phyloP scores from a whole-genome alignment of 768 basidiomycete species.

The Tylopilus intermedius region DNA sequence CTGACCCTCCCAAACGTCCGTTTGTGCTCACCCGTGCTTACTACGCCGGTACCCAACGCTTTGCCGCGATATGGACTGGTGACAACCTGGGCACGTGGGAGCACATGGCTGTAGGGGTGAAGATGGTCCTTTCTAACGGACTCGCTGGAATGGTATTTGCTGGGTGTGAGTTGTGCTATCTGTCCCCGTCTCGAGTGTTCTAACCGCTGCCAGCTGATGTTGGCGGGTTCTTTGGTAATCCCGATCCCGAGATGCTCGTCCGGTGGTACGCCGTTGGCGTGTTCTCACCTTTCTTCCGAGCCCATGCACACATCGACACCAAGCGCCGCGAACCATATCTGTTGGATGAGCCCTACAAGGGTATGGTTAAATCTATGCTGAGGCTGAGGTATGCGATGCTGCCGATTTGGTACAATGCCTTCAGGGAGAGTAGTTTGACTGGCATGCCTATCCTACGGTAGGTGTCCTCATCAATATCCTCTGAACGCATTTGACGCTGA shows the following conservation, averaged over 20 bases:
- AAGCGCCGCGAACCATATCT: constrained; percentile 96
- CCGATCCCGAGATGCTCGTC: constrained; percentile 88
- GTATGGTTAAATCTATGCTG: constrained; percentile 72
- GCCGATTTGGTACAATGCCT: constrained; percentile 97
- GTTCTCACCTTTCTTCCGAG: constrained; percentile 97
- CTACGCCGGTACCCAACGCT: constrained; percentile 92
- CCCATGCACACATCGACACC: constrained; percentile 96
- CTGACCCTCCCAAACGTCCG: constrained; percentile 72
- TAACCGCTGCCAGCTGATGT: constrained; percentile 72
- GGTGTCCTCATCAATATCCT: constrained; percentile 13
- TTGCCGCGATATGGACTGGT: constrained; percentile 98
- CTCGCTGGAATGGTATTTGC: constrained; percentile 89
- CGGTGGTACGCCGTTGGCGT: constrained; percentile 96
- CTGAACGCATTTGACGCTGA: not conserved
- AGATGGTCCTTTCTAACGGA: constrained; percentile 87
- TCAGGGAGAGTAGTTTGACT: constrained; percentile 77
- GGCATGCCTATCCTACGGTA: constrained; percentile 84
- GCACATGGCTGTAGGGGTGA: constrained; percentile 88
- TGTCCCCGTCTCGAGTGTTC: not conserved
- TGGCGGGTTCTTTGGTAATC: constrained; percentile 98
- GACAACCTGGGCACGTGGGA: constrained; percentile 98
- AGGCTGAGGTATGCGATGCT: constrained; percentile 81
- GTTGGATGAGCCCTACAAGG: constrained; percentile 83
- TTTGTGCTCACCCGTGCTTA: constrained; percentile 96
- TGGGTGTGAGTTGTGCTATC: constrained; percentile 60